Percentiles rank a stretch among this genome's conserved stretches.
Evolutionary conservation across 2,329 filamentous ascomycete genomes (phyloP).

Genomic region (Cladosporium sphaerospermum): DNA sequence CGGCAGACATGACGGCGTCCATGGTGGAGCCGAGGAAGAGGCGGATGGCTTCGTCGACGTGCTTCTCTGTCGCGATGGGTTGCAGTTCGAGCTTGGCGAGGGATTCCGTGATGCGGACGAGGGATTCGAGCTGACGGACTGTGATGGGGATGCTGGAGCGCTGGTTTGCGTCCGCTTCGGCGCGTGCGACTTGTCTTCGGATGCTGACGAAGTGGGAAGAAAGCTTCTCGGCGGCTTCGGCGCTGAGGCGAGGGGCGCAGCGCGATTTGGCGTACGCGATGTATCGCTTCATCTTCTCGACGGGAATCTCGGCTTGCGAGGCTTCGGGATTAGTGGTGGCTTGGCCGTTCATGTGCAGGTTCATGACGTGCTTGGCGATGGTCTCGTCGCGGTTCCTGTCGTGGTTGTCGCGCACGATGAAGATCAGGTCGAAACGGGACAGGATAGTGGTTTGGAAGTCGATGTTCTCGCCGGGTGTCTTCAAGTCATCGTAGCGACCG

Average conservation of each 20-base stretch:
- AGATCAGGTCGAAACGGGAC: slow-evolving; percentile 99
- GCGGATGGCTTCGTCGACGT: slow-evolving; percentile 95
- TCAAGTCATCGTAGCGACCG: slow-evolving; percentile 95
- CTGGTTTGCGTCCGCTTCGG: slow-evolving; percentile 81
- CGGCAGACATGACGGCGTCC: slow-evolving; percentile 66
- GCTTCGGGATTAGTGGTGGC: slow-evolving; percentile 73
- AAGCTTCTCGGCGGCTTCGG: slow-evolving; percentile 89
- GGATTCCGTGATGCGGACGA: slow-evolving; percentile 93
- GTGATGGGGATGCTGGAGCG: slow-evolving; percentile 96
- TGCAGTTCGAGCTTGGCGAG: slow-evolving; percentile 86
- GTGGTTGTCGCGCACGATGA: slow-evolving; percentile 95
- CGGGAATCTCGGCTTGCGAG: slow-evolving; percentile 77
- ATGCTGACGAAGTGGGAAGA: slow-evolving; percentile 97
- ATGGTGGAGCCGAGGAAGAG: slow-evolving; percentile 95
- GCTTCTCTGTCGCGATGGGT: slow-evolving; percentile 77
- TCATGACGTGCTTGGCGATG: slow-evolving; percentile 96
- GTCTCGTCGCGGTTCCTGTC: slow-evolving; percentile 81
- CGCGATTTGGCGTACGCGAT: slow-evolving; percentile 96
- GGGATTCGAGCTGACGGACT: slow-evolving; percentile 91
- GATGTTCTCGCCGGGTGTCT: slow-evolving; percentile 95
- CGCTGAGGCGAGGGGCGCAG: slow-evolving; percentile 83
- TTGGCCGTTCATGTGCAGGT: slow-evolving; percentile 87
- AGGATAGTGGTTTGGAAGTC: slow-evolving; percentile 98
- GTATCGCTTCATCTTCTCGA: slow-evolving; percentile 96
- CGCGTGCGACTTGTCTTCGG: slow-evolving; percentile 83